Percentiles rank a stretch among this genome's conserved stretches.
phyloP scores from a whole-genome alignment of 2,329 filamentous ascomycete genomes.

The Botrytis medusae region DNA sequence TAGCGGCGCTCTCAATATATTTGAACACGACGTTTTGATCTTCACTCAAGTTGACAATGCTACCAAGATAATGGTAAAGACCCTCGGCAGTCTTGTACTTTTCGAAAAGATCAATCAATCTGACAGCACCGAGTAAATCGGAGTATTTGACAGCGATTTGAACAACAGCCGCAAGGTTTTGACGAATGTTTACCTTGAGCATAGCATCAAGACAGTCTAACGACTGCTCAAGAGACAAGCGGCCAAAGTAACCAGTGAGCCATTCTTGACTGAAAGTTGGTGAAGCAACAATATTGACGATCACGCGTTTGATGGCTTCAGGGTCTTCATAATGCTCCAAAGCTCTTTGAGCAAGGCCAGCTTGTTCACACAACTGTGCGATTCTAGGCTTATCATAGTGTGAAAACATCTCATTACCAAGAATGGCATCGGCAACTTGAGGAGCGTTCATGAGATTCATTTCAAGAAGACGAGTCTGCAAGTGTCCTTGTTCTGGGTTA shows the following conservation, averaged over 20 bases:
- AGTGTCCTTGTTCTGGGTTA: constrained; percentile 84
- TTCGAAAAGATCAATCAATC: constrained; percentile 90
- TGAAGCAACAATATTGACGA: constrained; percentile 76
- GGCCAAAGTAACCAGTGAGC: constrained; percentile 89
- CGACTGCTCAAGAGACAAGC: constrained; percentile 91
- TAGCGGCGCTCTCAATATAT: constrained; percentile 96
- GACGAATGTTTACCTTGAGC: constrained; percentile 94
- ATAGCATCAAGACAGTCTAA: constrained; percentile 93
- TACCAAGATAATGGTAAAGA: constrained; percentile 96
- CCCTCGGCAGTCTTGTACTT: constrained; percentile 97
- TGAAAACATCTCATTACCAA: constrained; percentile 98
- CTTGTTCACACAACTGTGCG: constrained; percentile 88
- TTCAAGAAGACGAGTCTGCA: constrained; percentile 93
- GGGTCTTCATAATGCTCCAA: constrained; percentile 94
- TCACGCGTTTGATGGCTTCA: constrained; percentile 82
- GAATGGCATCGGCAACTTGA: constrained; percentile 95
- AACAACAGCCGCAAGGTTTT: constrained; percentile 92
- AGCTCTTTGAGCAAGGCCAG: constrained; percentile 81
- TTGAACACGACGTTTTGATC: constrained; percentile 98
- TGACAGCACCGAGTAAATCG: constrained; percentile 83
- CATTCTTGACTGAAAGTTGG: constrained; percentile 90
- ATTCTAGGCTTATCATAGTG: constrained; percentile 92
- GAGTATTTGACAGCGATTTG: constrained; percentile 98
- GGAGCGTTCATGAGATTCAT: constrained; percentile 98
- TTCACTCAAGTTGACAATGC: constrained; percentile 95